phyloP scores from a whole-genome alignment of 371 early-diverging fungal genomes.

The Mucor indicus region DNA sequence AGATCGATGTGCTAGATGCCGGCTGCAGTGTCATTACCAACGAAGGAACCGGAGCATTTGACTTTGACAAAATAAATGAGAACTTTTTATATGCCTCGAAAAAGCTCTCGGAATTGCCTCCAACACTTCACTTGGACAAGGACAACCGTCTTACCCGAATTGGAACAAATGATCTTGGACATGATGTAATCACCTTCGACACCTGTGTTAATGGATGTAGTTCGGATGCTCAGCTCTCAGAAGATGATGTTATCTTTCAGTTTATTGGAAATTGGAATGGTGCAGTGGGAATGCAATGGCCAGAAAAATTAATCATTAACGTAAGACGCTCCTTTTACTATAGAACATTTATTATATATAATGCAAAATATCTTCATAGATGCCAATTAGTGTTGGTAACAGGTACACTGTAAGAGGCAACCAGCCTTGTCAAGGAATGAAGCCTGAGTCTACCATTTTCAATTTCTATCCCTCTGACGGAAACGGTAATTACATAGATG shows the following conservation, averaged over 20 bases:
- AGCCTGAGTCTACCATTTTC: neutral
- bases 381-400: conserved; percentile 1
- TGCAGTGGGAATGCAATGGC: conserved; percentile 1
- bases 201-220: neutral
- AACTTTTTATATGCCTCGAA: neutral
- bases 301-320: neutral
- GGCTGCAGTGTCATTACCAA: no score
- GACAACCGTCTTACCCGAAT: neutral
- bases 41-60: neutral
- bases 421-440: neutral
- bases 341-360: neutral
- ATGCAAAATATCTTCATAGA: neutral
- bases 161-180: neutral
- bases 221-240: neutral
- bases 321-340: no score
- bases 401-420: neutral
- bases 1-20: no score
- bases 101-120: neutral
- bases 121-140: neutral
- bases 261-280: conserved; percentile 9
- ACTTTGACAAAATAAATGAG: neutral
- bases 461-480: conserved; percentile 3
- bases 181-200: conserved; percentile 2
- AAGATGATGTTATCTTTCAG: neutral
- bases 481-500: neutral